Evolutionary conservation across 257 asterid genomes (phyloP).

Genomic region (Salvia rosmarinus): DNA sequence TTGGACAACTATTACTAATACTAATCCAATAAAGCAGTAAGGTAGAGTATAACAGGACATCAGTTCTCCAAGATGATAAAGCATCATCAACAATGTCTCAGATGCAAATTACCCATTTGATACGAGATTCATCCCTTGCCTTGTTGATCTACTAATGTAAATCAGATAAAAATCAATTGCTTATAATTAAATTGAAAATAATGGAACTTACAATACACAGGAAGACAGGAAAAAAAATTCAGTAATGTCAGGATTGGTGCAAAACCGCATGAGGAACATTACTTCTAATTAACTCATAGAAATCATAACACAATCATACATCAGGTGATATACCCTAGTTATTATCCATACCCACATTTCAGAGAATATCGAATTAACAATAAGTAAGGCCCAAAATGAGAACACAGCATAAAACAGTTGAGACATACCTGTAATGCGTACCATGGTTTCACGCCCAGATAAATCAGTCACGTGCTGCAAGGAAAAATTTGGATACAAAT

Average conservation of each 20-base stretch:
- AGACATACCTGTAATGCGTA: slow-evolving; percentile 75
- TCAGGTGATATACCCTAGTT: not conserved
- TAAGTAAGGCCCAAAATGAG: not conserved
- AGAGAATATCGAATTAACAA: not conserved
- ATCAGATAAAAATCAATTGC: too few relatives aligned
- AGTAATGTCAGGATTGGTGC: too few relatives aligned
- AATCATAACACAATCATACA: too few relatives aligned
- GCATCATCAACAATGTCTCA: slow-evolving; percentile 30
- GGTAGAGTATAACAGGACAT: not conserved
- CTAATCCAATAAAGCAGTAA: not conserved
- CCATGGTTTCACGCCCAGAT: slow-evolving; percentile 92
- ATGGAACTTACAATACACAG: too few relatives aligned
- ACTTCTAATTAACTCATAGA: too few relatives aligned
- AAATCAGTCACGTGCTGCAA: slow-evolving; percentile 93
- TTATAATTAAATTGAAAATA: too few relatives aligned
- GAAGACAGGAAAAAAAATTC: too few relatives aligned
- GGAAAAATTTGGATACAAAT: not conserved
- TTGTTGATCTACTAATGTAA: not conserved
- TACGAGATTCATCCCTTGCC: slow-evolving; percentile 32
- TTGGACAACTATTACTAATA: too few relatives aligned
- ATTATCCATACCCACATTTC: too few relatives aligned
- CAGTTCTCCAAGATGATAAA: slow-evolving; percentile 28
- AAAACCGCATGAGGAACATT: too few relatives aligned
- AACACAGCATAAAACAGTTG: too few relatives aligned
- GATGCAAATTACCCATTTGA: slow-evolving; percentile 33